Evolutionary conservation across 2,329 filamentous ascomycete species (phyloP).

Genomic region (Ophiostoma tasmaniense): DNA sequence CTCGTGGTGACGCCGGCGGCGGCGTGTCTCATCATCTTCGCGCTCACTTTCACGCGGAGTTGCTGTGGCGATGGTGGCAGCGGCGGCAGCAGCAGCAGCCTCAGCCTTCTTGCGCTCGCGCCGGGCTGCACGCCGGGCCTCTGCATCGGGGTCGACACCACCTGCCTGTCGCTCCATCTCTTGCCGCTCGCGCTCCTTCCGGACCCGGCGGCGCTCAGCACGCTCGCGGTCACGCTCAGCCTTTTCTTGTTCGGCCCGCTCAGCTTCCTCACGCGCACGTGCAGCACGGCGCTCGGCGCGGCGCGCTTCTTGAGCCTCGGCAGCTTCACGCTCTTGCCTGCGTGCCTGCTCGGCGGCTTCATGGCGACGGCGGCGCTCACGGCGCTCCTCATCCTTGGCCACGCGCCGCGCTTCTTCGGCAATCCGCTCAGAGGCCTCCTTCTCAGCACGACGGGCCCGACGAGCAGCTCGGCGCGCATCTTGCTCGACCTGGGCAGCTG

Average conservation of each 20-base stretch:
- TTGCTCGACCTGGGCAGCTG: slow-evolving; percentile 30
- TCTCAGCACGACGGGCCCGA: slow-evolving; percentile 48
- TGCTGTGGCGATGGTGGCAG: slow-evolving; percentile 22
- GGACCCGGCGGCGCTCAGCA: slow-evolving; percentile 41
- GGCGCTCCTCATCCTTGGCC: slow-evolving; percentile 48
- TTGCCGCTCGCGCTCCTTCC: slow-evolving; percentile 37
- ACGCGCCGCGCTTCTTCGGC: slow-evolving; percentile 46
- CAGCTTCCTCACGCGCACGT: slow-evolving; percentile 28
- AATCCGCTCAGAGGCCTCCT: slow-evolving; percentile 40
- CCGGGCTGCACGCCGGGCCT: slow-evolving; percentile 38
- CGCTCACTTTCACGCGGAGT: slow-evolving; percentile 22
- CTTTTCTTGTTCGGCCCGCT: slow-evolving; percentile 1
- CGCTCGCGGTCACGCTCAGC: slow-evolving; percentile 29
- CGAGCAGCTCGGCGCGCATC: slow-evolving; percentile 57
- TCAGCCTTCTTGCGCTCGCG: slow-evolving; percentile 43
- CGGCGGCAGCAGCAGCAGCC: slow-evolving; percentile 23
- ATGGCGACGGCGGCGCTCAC: slow-evolving; percentile 46
- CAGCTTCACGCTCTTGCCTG: slow-evolving; percentile 50
- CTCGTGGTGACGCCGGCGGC: slow-evolving; percentile 42
- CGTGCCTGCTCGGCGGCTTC: slow-evolving; percentile 48
- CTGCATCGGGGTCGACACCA: slow-evolving; percentile 34
- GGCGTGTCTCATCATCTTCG: slow-evolving; percentile 47
- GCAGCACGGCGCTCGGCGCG: slow-evolving; percentile 42
- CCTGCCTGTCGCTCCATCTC: slow-evolving; percentile 33
- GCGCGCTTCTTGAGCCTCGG: slow-evolving; percentile 27